A percentile compares a stretch with the other conserved stretches of the same genome.
phyloP scores from a whole-genome alignment of 2,329 filamentous ascomycete genomes.

The Celoporthe dispersa region DNA sequence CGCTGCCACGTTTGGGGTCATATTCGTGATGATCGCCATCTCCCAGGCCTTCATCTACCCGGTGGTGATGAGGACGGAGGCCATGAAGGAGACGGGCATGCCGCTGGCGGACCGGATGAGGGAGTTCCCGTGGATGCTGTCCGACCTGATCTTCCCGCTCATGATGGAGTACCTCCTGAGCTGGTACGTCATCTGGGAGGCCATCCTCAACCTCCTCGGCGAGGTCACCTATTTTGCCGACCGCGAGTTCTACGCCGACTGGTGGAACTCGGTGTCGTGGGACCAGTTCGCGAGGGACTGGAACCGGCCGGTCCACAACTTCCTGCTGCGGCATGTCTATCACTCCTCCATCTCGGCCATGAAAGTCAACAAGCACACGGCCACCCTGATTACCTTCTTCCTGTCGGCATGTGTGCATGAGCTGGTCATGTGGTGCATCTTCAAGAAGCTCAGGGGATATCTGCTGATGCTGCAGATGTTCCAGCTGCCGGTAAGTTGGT shows the following conservation, averaged over 20 bases:
- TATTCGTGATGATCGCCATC: slow-evolving; percentile 79
- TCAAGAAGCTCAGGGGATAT: slow-evolving; percentile 77
- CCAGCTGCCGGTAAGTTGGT: slow-evolving; percentile 64
- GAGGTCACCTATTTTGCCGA: slow-evolving; percentile 80
- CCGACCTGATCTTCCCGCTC: slow-evolving; percentile 77
- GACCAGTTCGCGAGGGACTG: slow-evolving; percentile 81
- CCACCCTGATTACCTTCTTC: slow-evolving; percentile 77
- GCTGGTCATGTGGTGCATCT: slow-evolving; percentile 79
- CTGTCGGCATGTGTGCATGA: slow-evolving; percentile 74
- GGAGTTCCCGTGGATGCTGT: slow-evolving; percentile 76
- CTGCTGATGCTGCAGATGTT: slow-evolving; percentile 74
- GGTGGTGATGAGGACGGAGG: slow-evolving; percentile 68
- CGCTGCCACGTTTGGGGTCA: slow-evolving; percentile 70
- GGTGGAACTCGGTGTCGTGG: slow-evolving; percentile 70
- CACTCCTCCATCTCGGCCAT: slow-evolving; percentile 76
- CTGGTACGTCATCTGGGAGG: slow-evolving; percentile 85
- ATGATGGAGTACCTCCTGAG: slow-evolving; percentile 77
- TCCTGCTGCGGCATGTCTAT: slow-evolving; percentile 78
- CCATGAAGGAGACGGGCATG: slow-evolving; percentile 69
- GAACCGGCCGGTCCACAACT: slow-evolving; percentile 80
- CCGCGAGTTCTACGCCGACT: slow-evolving; percentile 70
- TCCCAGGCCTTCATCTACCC: slow-evolving; percentile 80
- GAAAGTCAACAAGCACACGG: slow-evolving; percentile 69
- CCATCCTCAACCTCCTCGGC: slow-evolving; percentile 73
- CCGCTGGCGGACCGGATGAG: slow-evolving; percentile 63